A percentile compares a stretch with the other conserved stretches of the same genome.
phyloP scores from a whole-genome alignment of 225 moss, liverwort and hornwort genomes.

The Takakia lepidozioides region DNA sequence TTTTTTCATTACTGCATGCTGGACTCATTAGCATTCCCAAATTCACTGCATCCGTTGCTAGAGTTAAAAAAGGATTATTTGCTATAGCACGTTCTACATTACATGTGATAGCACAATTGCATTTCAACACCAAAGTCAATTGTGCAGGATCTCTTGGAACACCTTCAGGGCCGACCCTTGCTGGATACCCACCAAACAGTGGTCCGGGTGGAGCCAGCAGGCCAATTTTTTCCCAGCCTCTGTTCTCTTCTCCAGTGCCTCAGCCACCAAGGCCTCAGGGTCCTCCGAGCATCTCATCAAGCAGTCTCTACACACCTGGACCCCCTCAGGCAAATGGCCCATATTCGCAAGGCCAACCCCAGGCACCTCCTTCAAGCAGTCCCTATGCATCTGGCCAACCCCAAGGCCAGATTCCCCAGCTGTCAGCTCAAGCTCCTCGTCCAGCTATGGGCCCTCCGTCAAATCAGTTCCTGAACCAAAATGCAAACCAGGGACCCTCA shows the following conservation, averaged over 20 bases:
- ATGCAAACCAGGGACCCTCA: conserved; percentile 6
- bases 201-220: conserved; percentile 15
- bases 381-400: conserved; percentile 28
- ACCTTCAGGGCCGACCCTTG: conserved; percentile 15
- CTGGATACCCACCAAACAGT: conserved; percentile 15
- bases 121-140: conserved; percentile 2
- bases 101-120: too few relatives aligned
- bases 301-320: too few relatives aligned
- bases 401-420: conserved; percentile 28
- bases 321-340: conserved; percentile 28
- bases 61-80: background rate
- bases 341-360: conserved; percentile 31
- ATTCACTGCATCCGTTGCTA: background rate
- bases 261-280: conserved; percentile 34
- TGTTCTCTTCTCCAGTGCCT: conserved; percentile 17
- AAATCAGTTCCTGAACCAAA: conserved; percentile 25
- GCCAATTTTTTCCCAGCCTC: conserved; percentile 32
- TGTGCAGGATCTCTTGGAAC: conserved; percentile 33
- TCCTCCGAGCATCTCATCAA: too few relatives aligned
- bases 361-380: conserved; percentile 33
- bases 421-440: conserved; percentile 32
- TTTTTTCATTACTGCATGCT: background rate
- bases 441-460: conserved; percentile 35
- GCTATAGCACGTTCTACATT: conserved; percentile 4
- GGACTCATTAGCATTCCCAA: background rate